phyloP scores from a whole-genome alignment of 2,329 filamentous ascomycete species.

The Xenosphaeropsis pyriputrescens region DNA sequence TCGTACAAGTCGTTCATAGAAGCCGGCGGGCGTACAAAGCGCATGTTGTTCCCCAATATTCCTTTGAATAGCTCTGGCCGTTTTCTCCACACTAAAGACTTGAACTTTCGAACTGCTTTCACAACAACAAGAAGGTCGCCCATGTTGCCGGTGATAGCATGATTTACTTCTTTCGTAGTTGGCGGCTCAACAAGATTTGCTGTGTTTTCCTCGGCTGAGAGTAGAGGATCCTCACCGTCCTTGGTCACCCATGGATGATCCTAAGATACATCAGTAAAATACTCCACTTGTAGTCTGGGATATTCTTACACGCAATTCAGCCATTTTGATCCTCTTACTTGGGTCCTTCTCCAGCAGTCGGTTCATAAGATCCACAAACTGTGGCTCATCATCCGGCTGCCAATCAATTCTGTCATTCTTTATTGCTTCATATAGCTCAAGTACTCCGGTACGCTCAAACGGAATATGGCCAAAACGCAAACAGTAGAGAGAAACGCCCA shows the following conservation, averaged over 20 bases:
- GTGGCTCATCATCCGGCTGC: constrained; percentile 45
- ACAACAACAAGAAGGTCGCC: constrained; percentile 76
- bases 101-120: constrained; percentile 85
- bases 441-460: constrained; percentile 63
- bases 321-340: constrained; percentile 67
- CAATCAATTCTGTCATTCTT: constrained; percentile 51
- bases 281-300: neutral
- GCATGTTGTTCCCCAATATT: constrained; percentile 40
- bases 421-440: constrained; percentile 86
- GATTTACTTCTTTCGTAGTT: constrained; percentile 79
- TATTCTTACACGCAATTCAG: constrained; percentile 56
- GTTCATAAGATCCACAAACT: constrained; percentile 61
- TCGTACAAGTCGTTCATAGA: constrained; percentile 24
- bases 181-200: constrained; percentile 66
- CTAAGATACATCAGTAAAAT: constrained; percentile 29
- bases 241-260: constrained; percentile 89
- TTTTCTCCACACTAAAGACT: constrained; percentile 48
- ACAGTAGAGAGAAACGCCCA: constrained; percentile 92
- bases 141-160: constrained; percentile 84
- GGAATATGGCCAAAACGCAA: constrained; percentile 79
- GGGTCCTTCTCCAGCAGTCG: constrained; percentile 76
- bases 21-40: constrained; percentile 40
- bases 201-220: constrained; percentile 77
- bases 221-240: constrained; percentile 58
- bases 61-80: constrained; percentile 36